Evolutionary conservation across 2,329 filamentous ascomycete genomes (phyloP), one percentile per base, ranked within the genome.

Genomic region (Colletotrichum sp.): DNA sequence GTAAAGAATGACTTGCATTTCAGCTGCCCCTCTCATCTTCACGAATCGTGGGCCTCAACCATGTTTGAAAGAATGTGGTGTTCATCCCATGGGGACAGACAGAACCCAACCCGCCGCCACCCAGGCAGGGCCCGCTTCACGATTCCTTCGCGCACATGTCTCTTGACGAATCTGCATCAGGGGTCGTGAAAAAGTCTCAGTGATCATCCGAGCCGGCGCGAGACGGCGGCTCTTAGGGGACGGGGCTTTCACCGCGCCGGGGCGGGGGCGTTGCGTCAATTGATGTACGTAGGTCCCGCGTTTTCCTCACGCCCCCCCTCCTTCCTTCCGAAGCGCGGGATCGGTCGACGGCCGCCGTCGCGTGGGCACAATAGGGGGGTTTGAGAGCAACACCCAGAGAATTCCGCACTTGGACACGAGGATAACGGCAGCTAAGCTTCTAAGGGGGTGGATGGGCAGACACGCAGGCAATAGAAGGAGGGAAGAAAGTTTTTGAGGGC

Each of bases 391-490:
- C 34, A 43, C 8, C 26, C 18, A 59, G 26, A 30, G 56, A 30
- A 32, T 32, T 56, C 52, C n/a, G 71, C 65, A 21, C 56, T 16
- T 62, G 71, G 65, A 48, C 71, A 73, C 71, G 71, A 73, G 65
- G 38, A 66, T 38, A 73, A 69, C 65, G 71, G 65, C 71, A 61
- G 65, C 71, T 73, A 61, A 61, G 18, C 38, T 48, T 21, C 38
- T 69, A 74, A 68, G 72, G 71, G 72, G 52, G 72, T 18, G 32
- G 71, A 71, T 52, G 72, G 72, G 68, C 55, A 48, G 43, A 56
- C 13, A 18, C 26, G 26, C 55, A 28, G 55, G 5, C 55, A 16
- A 56, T 1, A 28, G 43, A 52, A 21, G 61, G 21, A 16, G 34
- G 61, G 34, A 43, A 38, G n/a, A 26, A 13, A 18, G 12, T 63